Percentiles rank a stretch among this genome's conserved stretches.
Conservation (phyloP, 73 alveolate species). For the Paramecium sexaurelia region DNA sequence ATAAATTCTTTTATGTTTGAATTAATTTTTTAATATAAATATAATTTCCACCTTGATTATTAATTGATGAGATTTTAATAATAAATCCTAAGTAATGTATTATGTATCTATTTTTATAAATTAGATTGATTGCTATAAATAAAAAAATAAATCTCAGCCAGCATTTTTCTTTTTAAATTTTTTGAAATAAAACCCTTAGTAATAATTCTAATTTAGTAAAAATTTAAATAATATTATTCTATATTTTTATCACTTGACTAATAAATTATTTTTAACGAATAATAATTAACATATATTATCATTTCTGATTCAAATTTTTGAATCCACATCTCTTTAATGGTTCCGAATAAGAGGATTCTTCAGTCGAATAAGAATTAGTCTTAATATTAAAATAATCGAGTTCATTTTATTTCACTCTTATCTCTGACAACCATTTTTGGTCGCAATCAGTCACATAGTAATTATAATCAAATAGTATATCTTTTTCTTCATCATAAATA, state of each 20-base stretch:
- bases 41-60: no score
- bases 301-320: not conserved
- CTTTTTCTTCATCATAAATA: not conserved
- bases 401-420: conserved; percentile 1
- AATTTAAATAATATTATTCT: not conserved
- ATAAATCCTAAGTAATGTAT: no score
- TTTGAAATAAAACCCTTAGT: not conserved
- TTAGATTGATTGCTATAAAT: no score
- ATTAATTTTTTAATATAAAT: no score
- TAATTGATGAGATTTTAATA: no score
- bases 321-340: not conserved
- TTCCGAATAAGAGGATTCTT: not conserved
- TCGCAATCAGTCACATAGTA: not conserved
- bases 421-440: not conserved
- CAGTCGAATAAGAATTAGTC: not conserved
- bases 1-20: no score
- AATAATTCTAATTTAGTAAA: not conserved
- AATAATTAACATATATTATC: not conserved
- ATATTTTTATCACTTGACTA: not conserved
- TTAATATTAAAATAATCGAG: not conserved
- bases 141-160: no score
- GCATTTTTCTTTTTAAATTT: no score
- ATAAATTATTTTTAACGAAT: not conserved
- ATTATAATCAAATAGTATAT: not conserved
- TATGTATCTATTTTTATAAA: no score